Evolutionary conservation across 148 eudicot species (phyloP).

Genomic region (Vaccinium myrtillus): DNA sequence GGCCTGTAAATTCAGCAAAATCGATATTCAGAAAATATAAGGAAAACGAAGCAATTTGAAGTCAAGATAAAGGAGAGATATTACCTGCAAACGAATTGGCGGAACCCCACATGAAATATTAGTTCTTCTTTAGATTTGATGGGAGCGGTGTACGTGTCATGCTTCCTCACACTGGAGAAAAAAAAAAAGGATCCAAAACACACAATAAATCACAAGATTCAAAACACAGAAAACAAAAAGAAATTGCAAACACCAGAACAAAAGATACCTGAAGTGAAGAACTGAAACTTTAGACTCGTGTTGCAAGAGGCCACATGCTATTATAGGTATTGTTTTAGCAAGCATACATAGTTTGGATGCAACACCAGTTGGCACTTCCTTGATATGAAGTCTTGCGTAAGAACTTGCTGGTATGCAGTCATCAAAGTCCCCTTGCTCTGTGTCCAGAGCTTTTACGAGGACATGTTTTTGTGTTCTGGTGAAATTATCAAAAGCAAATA

Average conservation of each 20-base stretch:
- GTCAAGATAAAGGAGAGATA: background rate
- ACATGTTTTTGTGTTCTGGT: slow-evolving; percentile 84
- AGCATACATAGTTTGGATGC: slow-evolving; percentile 54
- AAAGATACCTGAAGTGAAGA: slow-evolving; percentile 81
- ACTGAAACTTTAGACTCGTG: slow-evolving; percentile 98
- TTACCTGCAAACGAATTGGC: slow-evolving; percentile 81
- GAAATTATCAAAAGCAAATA: slow-evolving; percentile 85
- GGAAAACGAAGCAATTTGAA: background rate
- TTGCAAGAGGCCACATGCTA: slow-evolving; percentile 79
- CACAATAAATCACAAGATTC: background rate
- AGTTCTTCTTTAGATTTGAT: slow-evolving; percentile 92
- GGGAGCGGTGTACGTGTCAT: slow-evolving; percentile 76
- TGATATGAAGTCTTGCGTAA: slow-evolving; percentile 64
- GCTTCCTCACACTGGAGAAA: slow-evolving; percentile 73
- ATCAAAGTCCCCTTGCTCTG: slow-evolving; percentile 48
- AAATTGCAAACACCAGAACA: background rate
- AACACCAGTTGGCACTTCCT: slow-evolving; percentile 57
- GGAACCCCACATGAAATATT: slow-evolving; percentile 88
- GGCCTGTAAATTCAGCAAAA: slow-evolving; percentile 56
- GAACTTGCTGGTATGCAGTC: slow-evolving; percentile 60
- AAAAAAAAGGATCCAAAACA: slow-evolving; percentile 7
- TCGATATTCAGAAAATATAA: background rate
- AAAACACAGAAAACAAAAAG: background rate
- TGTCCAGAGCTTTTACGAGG: slow-evolving; percentile 66
- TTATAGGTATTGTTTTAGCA: slow-evolving; percentile 58